Evolutionary conservation across 345 rosid genomes (phyloP).

Genomic region (Anastatica hierochuntica): DNA sequence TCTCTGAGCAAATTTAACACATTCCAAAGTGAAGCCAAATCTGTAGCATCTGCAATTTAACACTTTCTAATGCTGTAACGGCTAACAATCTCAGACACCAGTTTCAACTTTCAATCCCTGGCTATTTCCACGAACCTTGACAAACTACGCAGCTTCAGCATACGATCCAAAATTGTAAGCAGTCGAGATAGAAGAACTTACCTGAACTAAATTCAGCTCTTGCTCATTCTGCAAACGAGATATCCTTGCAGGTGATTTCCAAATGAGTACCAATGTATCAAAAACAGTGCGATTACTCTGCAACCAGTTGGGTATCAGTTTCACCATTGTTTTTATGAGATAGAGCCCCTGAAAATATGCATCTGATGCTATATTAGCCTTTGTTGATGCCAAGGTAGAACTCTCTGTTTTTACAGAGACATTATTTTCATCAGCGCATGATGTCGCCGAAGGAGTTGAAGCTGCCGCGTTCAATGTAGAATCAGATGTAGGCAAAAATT

Average conservation of each 20-base stretch:
- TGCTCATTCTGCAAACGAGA: slow-evolving; percentile 89
- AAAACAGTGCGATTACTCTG: slow-evolving; percentile 76
- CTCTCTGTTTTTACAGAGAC: slow-evolving; percentile 44
- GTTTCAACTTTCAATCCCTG: slow-evolving; percentile 1
- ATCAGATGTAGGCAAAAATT: slow-evolving; percentile 61
- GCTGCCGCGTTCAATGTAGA: slow-evolving; percentile 37
- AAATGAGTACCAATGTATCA: slow-evolving; percentile 72
- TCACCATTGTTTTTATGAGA: slow-evolving; percentile 81
- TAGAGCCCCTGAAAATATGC: slow-evolving; percentile 94
- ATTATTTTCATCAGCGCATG: slow-evolving; percentile 54
- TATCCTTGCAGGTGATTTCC: slow-evolving; percentile 92
- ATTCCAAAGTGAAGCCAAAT: slow-evolving; percentile 1
- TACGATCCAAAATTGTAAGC: not conserved
- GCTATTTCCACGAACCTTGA: not conserved
- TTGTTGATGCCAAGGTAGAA: slow-evolving; percentile 38
- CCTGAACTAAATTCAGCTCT: slow-evolving; percentile 89
- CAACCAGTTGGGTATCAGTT: slow-evolving; percentile 84
- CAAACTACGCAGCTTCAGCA: not conserved
- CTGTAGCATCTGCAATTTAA: not conserved
- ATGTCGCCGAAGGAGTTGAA: slow-evolving; percentile 49
- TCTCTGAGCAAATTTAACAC: not conserved
- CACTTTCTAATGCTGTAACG: not conserved
- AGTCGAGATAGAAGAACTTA: slow-evolving; percentile 27
- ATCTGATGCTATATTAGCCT: slow-evolving; percentile 44
- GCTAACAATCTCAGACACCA: not conserved